These are phyloP conservation scores for Helotiales sp. DNA, from an alignment of 2,329 filamentous ascomycete genomes.

Conservation along the genomic window DNA sequence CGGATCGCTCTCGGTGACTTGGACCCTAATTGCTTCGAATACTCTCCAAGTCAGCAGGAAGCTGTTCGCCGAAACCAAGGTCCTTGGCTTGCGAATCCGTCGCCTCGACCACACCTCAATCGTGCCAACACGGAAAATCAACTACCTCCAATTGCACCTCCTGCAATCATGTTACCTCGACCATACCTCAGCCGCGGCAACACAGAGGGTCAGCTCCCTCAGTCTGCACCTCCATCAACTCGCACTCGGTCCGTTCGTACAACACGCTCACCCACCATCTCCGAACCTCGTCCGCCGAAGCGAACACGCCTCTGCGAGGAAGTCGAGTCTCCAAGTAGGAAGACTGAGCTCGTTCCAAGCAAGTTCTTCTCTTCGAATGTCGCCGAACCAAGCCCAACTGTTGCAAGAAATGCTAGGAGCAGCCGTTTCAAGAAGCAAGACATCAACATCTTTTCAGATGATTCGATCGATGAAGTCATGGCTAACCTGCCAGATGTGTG, in stretches of 20 bases:
- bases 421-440: conserved; percentile 43
- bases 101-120: conserved; percentile 34
- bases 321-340: conserved; percentile 36
- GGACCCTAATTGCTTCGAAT: conserved; percentile 66
- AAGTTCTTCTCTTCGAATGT: conserved; percentile 44
- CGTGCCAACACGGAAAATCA: conserved; percentile 27
- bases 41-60: conserved; percentile 63
- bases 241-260: conserved; percentile 42
- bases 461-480: conserved; percentile 50
- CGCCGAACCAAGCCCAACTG: conserved; percentile 41
- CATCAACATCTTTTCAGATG: conserved; percentile 53
- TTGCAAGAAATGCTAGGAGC: conserved; percentile 34
- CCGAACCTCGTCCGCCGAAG: conserved; percentile 48
- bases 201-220: conserved; percentile 31
- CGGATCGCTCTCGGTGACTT: conserved; percentile 65
- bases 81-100: conserved; percentile 55
- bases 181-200: conserved; percentile 27
- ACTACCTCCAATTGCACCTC: conserved; percentile 35
- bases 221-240: conserved; percentile 35
- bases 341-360: conserved; percentile 41
- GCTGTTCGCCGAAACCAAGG: conserved; percentile 53
- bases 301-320: conserved; percentile 53
- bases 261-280: conserved; percentile 39
- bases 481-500: conserved; percentile 41
- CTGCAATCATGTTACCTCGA: conserved; percentile 38